phyloP scores from a whole-genome alignment of 305 asterid species.

The Solanum hybrid region DNA sequence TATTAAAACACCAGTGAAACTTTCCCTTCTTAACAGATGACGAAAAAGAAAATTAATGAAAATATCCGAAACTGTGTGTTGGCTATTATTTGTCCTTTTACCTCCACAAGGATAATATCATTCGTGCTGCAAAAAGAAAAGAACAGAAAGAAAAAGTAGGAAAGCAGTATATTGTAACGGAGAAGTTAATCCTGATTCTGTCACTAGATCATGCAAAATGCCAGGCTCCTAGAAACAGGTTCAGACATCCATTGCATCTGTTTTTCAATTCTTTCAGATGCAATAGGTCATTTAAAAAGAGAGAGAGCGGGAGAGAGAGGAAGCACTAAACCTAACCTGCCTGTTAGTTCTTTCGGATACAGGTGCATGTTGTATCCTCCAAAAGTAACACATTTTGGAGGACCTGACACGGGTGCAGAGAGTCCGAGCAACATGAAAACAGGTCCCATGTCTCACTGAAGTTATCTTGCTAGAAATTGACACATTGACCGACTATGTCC shows the following conservation, averaged over 20 bases:
- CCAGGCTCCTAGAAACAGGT: not conserved
- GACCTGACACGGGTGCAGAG: not conserved
- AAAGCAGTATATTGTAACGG: not conserved
- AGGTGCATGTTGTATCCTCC: not conserved
- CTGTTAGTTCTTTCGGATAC: not conserved
- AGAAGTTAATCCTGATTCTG: not conserved
- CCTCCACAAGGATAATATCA: not conserved
- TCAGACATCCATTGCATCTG: not conserved
- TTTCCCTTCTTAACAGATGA: not conserved
- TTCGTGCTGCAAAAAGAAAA: not conserved
- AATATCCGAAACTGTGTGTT: not conserved
- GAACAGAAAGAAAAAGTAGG: not conserved
- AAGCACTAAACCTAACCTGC: not conserved
- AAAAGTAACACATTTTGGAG: not conserved
- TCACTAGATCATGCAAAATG: not conserved
- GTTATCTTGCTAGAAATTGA: not conserved
- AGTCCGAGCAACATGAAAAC: not conserved
- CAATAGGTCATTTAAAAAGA: not conserved
- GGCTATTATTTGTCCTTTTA: not conserved
- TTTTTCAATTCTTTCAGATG: not conserved
- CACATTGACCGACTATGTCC: not conserved
- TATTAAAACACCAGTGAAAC: not conserved
- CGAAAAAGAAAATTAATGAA: not conserved
- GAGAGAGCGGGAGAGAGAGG: not conserved
- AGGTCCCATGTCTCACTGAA: not conserved